Base-by-base conservation (phyloP, 2,329 filamentous ascomycete species). In the Colletotrichum sp. region DNA sequence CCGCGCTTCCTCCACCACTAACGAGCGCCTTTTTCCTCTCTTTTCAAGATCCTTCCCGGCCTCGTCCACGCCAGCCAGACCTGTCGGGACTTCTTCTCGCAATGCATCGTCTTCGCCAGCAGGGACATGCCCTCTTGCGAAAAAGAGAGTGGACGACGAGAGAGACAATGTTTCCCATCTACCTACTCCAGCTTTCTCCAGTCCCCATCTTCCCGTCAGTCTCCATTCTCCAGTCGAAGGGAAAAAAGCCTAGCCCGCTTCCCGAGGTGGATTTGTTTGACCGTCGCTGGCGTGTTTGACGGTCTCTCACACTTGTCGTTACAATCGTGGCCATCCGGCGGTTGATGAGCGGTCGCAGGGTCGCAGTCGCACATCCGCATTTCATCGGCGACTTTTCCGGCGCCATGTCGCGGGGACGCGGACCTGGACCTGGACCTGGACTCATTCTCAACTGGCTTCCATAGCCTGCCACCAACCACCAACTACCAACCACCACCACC, bases 231-330 rank as follows among this genome's bases (percentile, higher is more conserved):
- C 43, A 13, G 43, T 52, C 43, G 43, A 52, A 52, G n/a, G 5
- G 12, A 6, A 52, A 52, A 52, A 52, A 32, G n/a, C 18, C 58
- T 10, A n/a, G 28, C 58, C 58, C 58, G 58, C 26, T 34, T 61
- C 26, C 58, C 58, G 26, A 4, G 28, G 28, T 61, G 26, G 58
- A 61, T 26, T 61, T 58, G 55, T 28, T 58, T 58, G 55, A 58
- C 55, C 28, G 16, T 30, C 30, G 14, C 16, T 61, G 58, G 58
- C 58, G 59, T 38, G 32, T 28, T 43, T 63, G 32, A 18, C 3
- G 13, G 30, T 61, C 52, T 72, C 72, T 62, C 56, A 71, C 69
- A 67, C 32, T 67, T 62, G 52, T 43, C 55, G 72, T 74, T 43
- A 71, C 72, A 72, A 67, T 61, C 10, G 26, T 43, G 38, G 7